Evolutionary conservation across 2,329 filamentous ascomycete genomes (phyloP).

Genomic region (Penicillium vulpinum): DNA sequence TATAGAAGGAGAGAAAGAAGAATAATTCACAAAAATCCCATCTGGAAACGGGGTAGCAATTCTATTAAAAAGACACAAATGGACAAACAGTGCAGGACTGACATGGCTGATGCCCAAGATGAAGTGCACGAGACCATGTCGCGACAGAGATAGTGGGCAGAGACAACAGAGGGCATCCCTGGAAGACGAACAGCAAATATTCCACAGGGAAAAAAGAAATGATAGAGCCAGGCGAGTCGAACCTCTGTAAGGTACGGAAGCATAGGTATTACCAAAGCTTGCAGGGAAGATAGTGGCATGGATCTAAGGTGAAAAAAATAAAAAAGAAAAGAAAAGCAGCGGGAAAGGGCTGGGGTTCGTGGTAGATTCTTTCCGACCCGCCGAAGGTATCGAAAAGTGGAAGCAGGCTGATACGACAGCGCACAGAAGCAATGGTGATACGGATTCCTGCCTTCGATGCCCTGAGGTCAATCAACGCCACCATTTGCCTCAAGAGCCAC

Average conservation of each 20-base stretch:
- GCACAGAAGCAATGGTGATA: conserved; percentile 25
- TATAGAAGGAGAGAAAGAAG: neutral
- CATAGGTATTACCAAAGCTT: conserved; percentile 20
- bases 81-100: conserved; percentile 21
- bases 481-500: conserved; percentile 27
- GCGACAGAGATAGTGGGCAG: conserved; percentile 23
- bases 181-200: conserved; percentile 27
- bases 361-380: conserved; percentile 25
- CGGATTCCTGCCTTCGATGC: conserved; percentile 25
- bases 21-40: conserved; percentile 1
- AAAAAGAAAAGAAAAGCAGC: conserved; percentile 24
- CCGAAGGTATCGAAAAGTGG: conserved; percentile 19
- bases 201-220: conserved; percentile 28
- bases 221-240: conserved; percentile 18
- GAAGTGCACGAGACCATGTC: conserved; percentile 32
- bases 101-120: conserved; percentile 24
- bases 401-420: conserved; percentile 27
- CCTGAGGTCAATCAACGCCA: conserved; percentile 13
- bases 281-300: conserved; percentile 19
- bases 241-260: conserved; percentile 29
- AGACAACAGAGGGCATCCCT: conserved; percentile 28
- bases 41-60: conserved; percentile 22
- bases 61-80: conserved; percentile 24
- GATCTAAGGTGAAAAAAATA: conserved; percentile 16
- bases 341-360: conserved; percentile 24